These are phyloP conservation scores for Ziziphus jujuba DNA, from an alignment of 306 rosid species.

Conservation along the genomic window DNA sequence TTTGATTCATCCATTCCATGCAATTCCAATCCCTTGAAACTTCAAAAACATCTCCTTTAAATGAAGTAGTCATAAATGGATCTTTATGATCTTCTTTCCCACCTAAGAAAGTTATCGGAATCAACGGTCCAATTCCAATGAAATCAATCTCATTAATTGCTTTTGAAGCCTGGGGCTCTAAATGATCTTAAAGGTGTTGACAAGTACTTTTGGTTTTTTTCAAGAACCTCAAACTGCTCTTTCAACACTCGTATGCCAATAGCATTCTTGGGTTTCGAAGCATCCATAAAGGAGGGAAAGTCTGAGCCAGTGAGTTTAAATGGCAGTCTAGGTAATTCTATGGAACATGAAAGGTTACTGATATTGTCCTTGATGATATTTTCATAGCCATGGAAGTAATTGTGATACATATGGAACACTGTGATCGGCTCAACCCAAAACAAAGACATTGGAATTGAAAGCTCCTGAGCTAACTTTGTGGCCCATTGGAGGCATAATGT, in stretches of 20 bases:
- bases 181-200: not conserved
- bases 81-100: not conserved
- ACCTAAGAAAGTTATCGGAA: slow-evolving; percentile 40
- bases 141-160: not conserved
- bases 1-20: slow-evolving; percentile 55
- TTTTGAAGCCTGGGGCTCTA: not conserved
- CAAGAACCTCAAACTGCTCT: not conserved
- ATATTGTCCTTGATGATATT: not conserved
- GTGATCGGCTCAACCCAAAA: slow-evolving; percentile 45
- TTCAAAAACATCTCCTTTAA: slow-evolving; percentile 40
- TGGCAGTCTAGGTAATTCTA: slow-evolving; percentile 31
- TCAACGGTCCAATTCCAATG: slow-evolving; percentile 59
- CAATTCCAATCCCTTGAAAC: not conserved
- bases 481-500: slow-evolving; percentile 36
- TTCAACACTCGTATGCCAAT: not conserved
- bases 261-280: not conserved
- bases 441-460: slow-evolving; percentile 19
- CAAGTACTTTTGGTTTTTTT: not conserved
- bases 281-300: not conserved
- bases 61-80: slow-evolving; percentile 22
- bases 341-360: not conserved
- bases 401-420: slow-evolving; percentile 28
- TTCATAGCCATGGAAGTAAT: slow-evolving; percentile 33
- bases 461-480: slow-evolving; percentile 18
- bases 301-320: slow-evolving; percentile 10